Evolutionary conservation across 23 red algal genomes (phyloP), one percentile per base, ranked within the genome.

Genomic region (Gracilaria domingensis): DNA sequence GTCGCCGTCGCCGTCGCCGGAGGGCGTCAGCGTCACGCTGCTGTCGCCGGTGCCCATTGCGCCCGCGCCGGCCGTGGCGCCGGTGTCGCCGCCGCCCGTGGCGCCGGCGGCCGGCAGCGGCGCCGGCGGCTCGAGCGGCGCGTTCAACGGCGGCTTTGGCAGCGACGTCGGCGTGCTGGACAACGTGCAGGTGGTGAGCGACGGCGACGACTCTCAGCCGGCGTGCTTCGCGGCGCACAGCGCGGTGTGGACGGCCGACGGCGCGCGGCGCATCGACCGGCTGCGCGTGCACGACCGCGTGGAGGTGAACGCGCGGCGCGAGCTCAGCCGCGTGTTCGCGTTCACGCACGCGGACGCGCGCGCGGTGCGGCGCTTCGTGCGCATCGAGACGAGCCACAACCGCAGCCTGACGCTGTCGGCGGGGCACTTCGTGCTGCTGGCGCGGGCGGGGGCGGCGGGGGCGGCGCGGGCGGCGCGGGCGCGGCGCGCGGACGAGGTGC

Each of bases 341-440:
- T 82, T 82, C 57, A 60, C 78, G 78, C 78, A 54, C 50, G 48
- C 39, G 40, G 51, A 32, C 51, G 20, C 26, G 48, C 21, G 35
- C 33, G 78, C 51, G 42, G 3, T 14, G 49, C 23, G 18, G 4
- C 51, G 51, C 39, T 59, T 82, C 17, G 78, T 82, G 78, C 39
- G 50, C 9, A n/a, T 82, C 18, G 25, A 60, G 12, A 82, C 78
- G 48, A 11, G 8, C 12, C 51, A 61, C 50, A 61, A 61, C 18
- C 39, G 78, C 44, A 39, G 17, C 8, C 14, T 82, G 1, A 36
- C 51, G 47, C 51, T 82, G 20, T 60, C 78, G 21, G 48, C 12
- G 25, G 78, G 78, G 24, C 78, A 82, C 51, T 32, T 60, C 32
- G 78, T 34, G 78, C 57, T 56, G 78, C 42, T 45, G 42, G 50